Evolutionary conservation across 179 eudicot species (phyloP).

Genomic region (Monotropa hypopitys): DNA sequence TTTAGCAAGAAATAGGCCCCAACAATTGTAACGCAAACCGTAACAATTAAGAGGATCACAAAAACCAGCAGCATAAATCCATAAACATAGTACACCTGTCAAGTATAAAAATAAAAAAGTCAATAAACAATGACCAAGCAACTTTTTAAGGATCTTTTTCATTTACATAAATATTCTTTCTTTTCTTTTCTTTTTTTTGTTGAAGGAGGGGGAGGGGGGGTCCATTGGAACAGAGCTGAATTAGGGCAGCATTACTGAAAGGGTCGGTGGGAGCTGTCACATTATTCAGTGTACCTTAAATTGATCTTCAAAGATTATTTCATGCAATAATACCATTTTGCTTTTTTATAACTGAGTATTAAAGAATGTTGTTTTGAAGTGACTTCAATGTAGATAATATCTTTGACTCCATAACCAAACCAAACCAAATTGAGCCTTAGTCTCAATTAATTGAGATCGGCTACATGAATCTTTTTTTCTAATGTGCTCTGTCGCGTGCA

Average conservation of each 20-base stretch:
- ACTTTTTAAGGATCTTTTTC: no score
- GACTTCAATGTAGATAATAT: background rate
- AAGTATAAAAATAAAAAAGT: background rate
- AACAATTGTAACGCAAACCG: conserved; percentile 88
- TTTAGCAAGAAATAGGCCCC: conserved; percentile 94
- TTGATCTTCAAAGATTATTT: background rate
- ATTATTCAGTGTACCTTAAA: background rate
- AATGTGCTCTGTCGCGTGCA: no score
- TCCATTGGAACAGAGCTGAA: background rate
- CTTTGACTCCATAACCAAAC: background rate
- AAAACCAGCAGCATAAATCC: conserved; percentile 96
- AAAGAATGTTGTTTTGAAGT: background rate
- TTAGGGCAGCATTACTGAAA: background rate
- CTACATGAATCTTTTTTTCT: no score
- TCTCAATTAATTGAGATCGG: no score
- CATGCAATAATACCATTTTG: background rate
- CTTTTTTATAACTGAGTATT: background rate
- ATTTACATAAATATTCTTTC: background rate
- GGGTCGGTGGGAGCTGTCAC: background rate
- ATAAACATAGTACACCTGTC: conserved; percentile 94
- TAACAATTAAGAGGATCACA: conserved; percentile 69
- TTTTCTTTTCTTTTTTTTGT: no score
- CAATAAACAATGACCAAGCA: background rate
- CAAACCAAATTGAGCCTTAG: no score
- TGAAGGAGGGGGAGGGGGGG: background rate